Evolutionary conservation across 345 rosid species (phyloP).

Genomic region (Linum trigynum): DNA sequence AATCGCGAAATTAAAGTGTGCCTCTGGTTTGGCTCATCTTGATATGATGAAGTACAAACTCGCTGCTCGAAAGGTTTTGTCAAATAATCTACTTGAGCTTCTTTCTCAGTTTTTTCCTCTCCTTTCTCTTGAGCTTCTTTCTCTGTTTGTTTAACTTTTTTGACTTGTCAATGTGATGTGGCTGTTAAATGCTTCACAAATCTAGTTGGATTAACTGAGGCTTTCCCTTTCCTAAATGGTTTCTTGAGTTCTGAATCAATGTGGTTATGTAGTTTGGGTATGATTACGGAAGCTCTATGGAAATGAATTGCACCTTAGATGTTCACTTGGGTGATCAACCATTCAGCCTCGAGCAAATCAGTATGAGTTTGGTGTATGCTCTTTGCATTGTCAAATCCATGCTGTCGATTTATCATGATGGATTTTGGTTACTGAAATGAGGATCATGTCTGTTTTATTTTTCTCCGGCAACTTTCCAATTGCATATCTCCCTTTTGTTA

Average conservation of each 20-base stretch:
- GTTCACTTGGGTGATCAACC: background rate
- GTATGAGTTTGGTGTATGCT: background rate
- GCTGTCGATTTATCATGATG: background rate
- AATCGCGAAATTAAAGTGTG: constrained; percentile 69
- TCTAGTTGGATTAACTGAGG: background rate
- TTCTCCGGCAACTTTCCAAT: background rate
- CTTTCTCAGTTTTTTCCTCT: background rate
- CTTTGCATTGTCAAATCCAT: background rate
- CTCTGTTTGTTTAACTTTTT: background rate
- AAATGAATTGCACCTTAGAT: background rate
- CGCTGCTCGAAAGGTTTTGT: constrained; percentile 91
- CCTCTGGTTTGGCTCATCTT: constrained; percentile 89
- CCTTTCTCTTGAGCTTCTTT: background rate
- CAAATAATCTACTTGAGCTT: constrained; percentile 4
- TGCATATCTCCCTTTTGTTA: background rate
- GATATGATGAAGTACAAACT: constrained; percentile 84
- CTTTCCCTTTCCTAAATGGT: background rate
- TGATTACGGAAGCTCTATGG: background rate
- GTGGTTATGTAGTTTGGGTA: background rate
- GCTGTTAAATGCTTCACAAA: no score
- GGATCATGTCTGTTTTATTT: no score
- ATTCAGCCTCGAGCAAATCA: background rate
- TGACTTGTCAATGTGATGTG: background rate
- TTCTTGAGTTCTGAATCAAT: background rate
- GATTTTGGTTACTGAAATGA: background rate